Evolutionary conservation across 78 protist species (phyloP).

Genomic region (Tieghemostelium lacteum): DNA sequence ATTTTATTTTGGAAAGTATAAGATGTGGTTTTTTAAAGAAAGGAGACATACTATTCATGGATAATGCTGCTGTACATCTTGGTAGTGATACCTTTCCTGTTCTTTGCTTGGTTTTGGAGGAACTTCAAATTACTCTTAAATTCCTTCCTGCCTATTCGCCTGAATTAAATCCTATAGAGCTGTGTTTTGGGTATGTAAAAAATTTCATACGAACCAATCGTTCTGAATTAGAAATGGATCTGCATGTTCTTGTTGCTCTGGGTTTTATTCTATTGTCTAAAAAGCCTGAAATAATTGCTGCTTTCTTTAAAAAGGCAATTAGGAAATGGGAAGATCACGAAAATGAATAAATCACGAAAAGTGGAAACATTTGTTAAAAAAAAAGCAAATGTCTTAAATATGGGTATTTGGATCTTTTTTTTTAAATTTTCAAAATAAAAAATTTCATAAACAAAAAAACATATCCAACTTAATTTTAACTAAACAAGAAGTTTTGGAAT

Average conservation of each 20-base stretch:
- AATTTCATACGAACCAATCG: not conserved
- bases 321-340: too few species aligned
- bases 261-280: too few species aligned
- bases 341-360: too few species aligned
- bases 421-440: too few species aligned
- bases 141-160: slow-evolving; percentile 35
- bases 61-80: slow-evolving; percentile 21
- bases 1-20: not conserved
- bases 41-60: slow-evolving; percentile 5
- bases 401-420: too few species aligned
- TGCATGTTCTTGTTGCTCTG: not conserved
- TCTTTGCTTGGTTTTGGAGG: not conserved
- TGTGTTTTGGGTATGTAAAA: slow-evolving; percentile 25
- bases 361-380: too few species aligned
- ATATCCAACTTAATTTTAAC: too few species aligned
- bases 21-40: not conserved
- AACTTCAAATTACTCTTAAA: not conserved
- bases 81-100: not conserved
- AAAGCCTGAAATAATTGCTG: too few species aligned
- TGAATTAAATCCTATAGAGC: slow-evolving; percentile 19
- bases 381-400: too few species aligned
- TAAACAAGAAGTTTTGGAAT: too few species aligned
- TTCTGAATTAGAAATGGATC: not conserved
- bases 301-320: too few species aligned
- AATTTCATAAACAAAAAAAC: too few species aligned